These are phyloP conservation scores for Linaria vulgaris DNA, from an alignment of 257 asterid species.

Conservation along the genomic window DNA sequence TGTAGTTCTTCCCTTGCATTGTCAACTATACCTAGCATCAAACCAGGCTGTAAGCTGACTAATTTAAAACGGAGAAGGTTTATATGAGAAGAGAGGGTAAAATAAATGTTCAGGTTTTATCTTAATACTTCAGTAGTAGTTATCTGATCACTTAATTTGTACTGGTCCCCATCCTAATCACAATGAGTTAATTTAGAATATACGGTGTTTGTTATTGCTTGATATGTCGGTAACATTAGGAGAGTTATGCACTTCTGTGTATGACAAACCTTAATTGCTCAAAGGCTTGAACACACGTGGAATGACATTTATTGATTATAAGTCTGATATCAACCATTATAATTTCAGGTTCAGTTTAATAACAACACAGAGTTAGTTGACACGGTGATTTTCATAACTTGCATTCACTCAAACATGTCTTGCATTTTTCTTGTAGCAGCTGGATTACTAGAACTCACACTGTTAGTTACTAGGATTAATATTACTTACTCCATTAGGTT, in stretches of 20 bases:
- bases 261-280: not conserved
- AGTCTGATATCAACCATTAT: conserved; percentile 14
- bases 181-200: not conserved
- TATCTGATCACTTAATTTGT: not conserved
- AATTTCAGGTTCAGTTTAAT: not conserved
- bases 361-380: not conserved
- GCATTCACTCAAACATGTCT: not conserved
- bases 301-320: conserved; percentile 4
- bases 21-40: conserved; percentile 16
- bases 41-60: not conserved
- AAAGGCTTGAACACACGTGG: not conserved
- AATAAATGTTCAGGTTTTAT: too few relatives aligned
- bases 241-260: not conserved
- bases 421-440: not conserved
- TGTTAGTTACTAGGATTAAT: too few relatives aligned
- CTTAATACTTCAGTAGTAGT: not conserved
- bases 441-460: not conserved
- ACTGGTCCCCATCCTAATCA: not conserved
- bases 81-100: conserved; percentile 2
- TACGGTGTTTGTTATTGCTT: not conserved
- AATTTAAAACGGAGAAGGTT: conserved; percentile 8
- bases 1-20: not conserved
- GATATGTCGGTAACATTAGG: not conserved
- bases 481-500: not conserved
- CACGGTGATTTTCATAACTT: not conserved